A percentile compares a stretch with the other conserved stretches of the same genome.
These are phyloP conservation scores for Astragalus glycyphyllos DNA, from an alignment of 306 rosid species.

Conservation along the genomic window DNA sequence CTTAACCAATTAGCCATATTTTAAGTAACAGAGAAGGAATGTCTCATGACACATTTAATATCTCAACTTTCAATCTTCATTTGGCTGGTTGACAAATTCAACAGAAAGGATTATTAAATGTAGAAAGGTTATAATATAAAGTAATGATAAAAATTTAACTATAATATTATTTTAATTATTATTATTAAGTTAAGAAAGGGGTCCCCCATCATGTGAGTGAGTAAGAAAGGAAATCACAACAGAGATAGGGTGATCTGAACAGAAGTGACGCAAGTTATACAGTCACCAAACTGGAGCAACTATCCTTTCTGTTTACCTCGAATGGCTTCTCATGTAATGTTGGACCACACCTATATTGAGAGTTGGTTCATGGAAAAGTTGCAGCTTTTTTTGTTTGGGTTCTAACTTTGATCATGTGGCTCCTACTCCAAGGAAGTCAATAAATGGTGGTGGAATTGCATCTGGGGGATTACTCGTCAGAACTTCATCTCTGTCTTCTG, in stretches of 20 bases:
- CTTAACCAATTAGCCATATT: slow-evolving; percentile 43
- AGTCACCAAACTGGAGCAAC: slow-evolving; percentile 60
- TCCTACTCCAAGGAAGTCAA: slow-evolving; percentile 99
- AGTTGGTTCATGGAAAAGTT: slow-evolving; percentile 43
- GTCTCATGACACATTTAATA: slow-evolving; percentile 47
- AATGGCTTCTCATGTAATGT: slow-evolving; percentile 58
- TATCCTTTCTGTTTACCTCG: slow-evolving; percentile 62
- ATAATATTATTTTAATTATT: slow-evolving; percentile 26
- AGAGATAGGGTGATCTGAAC: slow-evolving; percentile 50
- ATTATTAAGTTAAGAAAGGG: slow-evolving; percentile 26
- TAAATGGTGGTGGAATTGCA: slow-evolving; percentile 65
- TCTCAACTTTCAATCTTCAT: slow-evolving; percentile 30
- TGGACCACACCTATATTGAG: slow-evolving; percentile 75
- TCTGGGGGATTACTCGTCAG: slow-evolving; percentile 40
- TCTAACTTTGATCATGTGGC: slow-evolving; percentile 67
- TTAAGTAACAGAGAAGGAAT: slow-evolving; percentile 41
- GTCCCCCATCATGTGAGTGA: slow-evolving; percentile 52
- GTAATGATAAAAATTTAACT: slow-evolving; percentile 9
- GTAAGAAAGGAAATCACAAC: slow-evolving; percentile 48
- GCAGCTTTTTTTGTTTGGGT: slow-evolving; percentile 51
- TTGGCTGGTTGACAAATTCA: slow-evolving; percentile 17
- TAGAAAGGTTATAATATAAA: not conserved
- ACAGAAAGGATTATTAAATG: not conserved
- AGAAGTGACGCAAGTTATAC: slow-evolving; percentile 57
- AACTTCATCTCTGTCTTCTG: slow-evolving; percentile 47